Percentiles rank a stretch among this genome's conserved stretches.
phyloP scores from a whole-genome alignment of 164 flowering plant genomes.

The Buxus sempervirens region DNA sequence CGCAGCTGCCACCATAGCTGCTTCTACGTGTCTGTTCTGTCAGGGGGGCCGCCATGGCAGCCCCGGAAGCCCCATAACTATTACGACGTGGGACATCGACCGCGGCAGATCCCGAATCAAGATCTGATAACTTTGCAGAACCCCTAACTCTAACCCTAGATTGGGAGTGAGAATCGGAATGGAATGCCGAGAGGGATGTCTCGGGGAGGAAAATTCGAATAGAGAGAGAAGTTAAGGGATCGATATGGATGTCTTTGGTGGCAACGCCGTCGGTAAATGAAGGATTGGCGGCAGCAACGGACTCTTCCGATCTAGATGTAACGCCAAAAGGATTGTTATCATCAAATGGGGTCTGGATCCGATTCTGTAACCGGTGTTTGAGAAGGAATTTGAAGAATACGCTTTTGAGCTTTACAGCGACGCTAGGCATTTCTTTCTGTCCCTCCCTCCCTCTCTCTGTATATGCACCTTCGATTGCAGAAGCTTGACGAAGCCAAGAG shows the following conservation, averaged over 20 bases:
- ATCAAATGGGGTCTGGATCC: slow-evolving; percentile 36
- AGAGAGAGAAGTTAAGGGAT: slow-evolving; percentile 53
- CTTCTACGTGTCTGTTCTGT: slow-evolving; percentile 15
- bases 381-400: slow-evolving; percentile 81
- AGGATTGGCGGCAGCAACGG: slow-evolving; percentile 69
- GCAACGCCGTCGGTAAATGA: slow-evolving; percentile 90
- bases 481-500: not conserved
- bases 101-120: slow-evolving; percentile 11
- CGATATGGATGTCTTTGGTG: slow-evolving; percentile 89
- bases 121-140: not conserved
- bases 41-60: slow-evolving; percentile 3
- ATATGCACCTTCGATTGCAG: not conserved
- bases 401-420: slow-evolving; percentile 86
- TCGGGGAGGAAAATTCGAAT: slow-evolving; percentile 66
- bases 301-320: slow-evolving; percentile 76
- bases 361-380: slow-evolving; percentile 78
- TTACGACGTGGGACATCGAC: slow-evolving; percentile 27
- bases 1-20: slow-evolving; percentile 22
- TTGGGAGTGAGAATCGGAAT: slow-evolving; percentile 5
- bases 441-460: no score
- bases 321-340: slow-evolving; percentile 60
- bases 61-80: slow-evolving; percentile 34
- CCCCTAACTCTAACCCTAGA: slow-evolving; percentile 14
- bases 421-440: slow-evolving; percentile 63
- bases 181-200: slow-evolving; percentile 29